A percentile compares a stretch with the other conserved stretches of the same genome.
Conservation (phyloP, 164 flowering plant species). For the Vitis rupestris region DNA sequence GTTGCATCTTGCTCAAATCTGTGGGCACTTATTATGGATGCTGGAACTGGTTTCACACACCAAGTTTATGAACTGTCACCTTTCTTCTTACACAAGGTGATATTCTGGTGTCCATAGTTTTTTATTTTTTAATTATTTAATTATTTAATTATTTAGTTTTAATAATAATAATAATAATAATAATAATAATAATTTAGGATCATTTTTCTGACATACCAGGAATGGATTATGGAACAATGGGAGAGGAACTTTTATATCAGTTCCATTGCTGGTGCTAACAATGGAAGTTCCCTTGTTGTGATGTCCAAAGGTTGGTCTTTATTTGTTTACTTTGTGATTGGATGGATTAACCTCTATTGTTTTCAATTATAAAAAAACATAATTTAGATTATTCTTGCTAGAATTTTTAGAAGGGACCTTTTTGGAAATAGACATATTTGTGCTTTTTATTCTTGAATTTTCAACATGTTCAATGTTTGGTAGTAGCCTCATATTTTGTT, state of each 20-base stretch:
- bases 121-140: background rate
- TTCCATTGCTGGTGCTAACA: slow-evolving; percentile 75
- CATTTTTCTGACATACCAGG: slow-evolving; percentile 37
- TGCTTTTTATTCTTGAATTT: too few species aligned
- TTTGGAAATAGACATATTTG: too few species aligned
- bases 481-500: too few species aligned
- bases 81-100: slow-evolving; percentile 74
- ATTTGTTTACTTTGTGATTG: background rate
- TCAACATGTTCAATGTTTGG: too few species aligned
- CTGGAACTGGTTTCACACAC: slow-evolving; percentile 74
- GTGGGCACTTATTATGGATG: slow-evolving; percentile 96
- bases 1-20: slow-evolving; percentile 84
- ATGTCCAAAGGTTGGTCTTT: slow-evolving; percentile 80
- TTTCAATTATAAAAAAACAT: background rate
- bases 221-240: slow-evolving; percentile 97
- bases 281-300: slow-evolving; percentile 88
- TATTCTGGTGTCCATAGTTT: background rate
- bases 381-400: too few species aligned
- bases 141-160: background rate
- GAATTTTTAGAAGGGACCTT: too few species aligned
- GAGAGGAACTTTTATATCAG: slow-evolving; percentile 83
- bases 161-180: background rate
- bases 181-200: background rate
- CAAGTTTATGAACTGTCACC: slow-evolving; percentile 85
- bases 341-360: background rate